phyloP scores from a whole-genome alignment of 495 filamentous ascomycete species.

The Neurospora sp. region DNA sequence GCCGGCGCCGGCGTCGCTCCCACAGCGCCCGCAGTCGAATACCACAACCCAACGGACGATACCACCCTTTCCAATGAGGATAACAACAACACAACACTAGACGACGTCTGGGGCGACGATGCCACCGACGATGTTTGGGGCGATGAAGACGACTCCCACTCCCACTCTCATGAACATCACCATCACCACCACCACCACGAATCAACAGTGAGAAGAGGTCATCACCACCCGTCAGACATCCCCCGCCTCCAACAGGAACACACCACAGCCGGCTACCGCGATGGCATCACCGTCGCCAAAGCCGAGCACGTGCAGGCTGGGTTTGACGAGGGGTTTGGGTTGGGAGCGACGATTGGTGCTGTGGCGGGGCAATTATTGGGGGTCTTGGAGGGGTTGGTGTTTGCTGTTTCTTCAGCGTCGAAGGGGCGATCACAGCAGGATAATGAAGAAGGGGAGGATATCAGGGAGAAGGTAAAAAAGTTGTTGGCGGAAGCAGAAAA shows the following conservation, averaged over 20 bases:
- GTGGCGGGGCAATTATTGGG: slow-evolving; percentile 62
- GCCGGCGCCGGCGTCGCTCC: background rate
- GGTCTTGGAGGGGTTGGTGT: slow-evolving; percentile 61
- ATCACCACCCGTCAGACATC: slow-evolving; percentile 52
- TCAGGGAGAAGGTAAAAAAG: slow-evolving; percentile 14
- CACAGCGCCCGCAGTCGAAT: background rate
- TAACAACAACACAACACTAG: slow-evolving; percentile 4
- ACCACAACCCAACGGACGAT: background rate
- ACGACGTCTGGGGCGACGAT: slow-evolving; percentile 21
- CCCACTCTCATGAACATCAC: background rate
- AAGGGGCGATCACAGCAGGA: too few species aligned
- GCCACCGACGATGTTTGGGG: background rate
- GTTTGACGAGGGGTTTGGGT: slow-evolving; percentile 77
- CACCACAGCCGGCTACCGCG: slow-evolving; percentile 80
- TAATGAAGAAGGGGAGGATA: background rate
- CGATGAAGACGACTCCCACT: background rate
- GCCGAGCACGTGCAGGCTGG: slow-evolving; percentile 60
- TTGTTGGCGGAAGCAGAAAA: slow-evolving; percentile 43
- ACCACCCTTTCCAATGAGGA: background rate
- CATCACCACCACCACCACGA: background rate
- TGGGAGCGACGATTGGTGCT: slow-evolving; percentile 71
- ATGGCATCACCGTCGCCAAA: slow-evolving; percentile 70
- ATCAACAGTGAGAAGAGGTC: background rate
- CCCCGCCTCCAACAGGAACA: slow-evolving; percentile 67
- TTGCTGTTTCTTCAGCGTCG: too few species aligned